Conservation (phyloP, 805 yeast species). For the Candida glaebosa region DNA sequence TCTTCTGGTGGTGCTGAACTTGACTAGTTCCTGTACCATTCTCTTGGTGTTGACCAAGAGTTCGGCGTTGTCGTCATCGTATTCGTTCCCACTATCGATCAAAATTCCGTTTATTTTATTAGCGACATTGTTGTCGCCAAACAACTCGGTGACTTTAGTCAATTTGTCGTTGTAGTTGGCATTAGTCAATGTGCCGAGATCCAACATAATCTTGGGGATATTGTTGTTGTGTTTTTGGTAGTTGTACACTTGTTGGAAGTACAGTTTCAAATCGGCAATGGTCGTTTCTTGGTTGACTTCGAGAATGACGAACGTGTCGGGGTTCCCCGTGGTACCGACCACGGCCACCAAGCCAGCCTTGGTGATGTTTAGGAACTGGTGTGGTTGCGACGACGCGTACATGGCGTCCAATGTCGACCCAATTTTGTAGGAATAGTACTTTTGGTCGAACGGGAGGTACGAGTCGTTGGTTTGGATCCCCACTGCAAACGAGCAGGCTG, state of each 20-base stretch:
- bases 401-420: slow-evolving; percentile 44
- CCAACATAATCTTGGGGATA: slow-evolving; percentile 24
- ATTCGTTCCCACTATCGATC: slow-evolving; percentile 39
- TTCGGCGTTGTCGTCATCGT: slow-evolving; percentile 11
- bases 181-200: slow-evolving; percentile 22
- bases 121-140: slow-evolving; percentile 10
- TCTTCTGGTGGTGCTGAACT: slow-evolving; percentile 11
- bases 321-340: slow-evolving; percentile 48
- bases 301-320: slow-evolving; percentile 45
- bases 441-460: slow-evolving; percentile 15
- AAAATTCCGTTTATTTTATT: slow-evolving; percentile 31
- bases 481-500: slow-evolving; percentile 49
- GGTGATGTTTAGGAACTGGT: slow-evolving; percentile 46
- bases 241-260: slow-evolving; percentile 14
- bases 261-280: slow-evolving; percentile 12
- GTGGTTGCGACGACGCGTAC: slow-evolving; percentile 40
- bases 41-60: slow-evolving; percentile 21
- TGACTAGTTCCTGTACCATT: slow-evolving; percentile 17
- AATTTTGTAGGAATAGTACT: slow-evolving; percentile 27
- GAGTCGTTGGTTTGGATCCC: slow-evolving; percentile 37
- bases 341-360: slow-evolving; percentile 48
- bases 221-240: slow-evolving; percentile 11
- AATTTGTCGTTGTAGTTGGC: slow-evolving; percentile 14
- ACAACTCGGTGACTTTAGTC: slow-evolving; percentile 11
- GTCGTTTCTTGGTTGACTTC: slow-evolving; percentile 17